Evolutionary conservation across 345 rosid genomes (phyloP), one percentile per base, ranked within the genome.

Genomic region (Kernera saxatilis): DNA sequence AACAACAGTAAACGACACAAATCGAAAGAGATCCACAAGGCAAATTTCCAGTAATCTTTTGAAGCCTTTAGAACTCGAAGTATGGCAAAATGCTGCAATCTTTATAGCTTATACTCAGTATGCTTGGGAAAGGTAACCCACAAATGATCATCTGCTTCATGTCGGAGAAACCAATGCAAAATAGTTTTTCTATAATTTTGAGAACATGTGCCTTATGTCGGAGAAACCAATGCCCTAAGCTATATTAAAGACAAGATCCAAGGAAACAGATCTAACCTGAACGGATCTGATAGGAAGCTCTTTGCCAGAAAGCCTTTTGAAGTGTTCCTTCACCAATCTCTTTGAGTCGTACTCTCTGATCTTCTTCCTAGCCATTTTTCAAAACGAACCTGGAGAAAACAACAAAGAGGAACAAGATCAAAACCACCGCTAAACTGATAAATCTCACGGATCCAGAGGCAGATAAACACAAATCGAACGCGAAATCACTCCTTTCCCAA

Each of bases 271-370:
- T 14, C 82, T 25, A 65, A 88, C 97, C 75, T 91, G 97, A 7
- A 93, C 93, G 39, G 97, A 89, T 84, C 85, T 86, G 81, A 94
- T 86, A 18, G 96, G 91, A 61, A 94, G 77, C 2, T 91, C 92
- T 30, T 53, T 78, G 26, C 93, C 95, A 37, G 84, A 70, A 75
- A 94, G 81, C 62, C 92, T 84, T 87, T 89, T 85, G 85, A 89
- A 91, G 39, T 94, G 91, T 82, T 91, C 96, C 86, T 87, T 91
- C 80, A 93, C 78, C 82, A 93, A 62, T 67, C 97, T 93, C 90
- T 93, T 93, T 44, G 97, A 91, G 67, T 93, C 98, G 50, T 93
- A 93, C 84, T 93, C 98, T 89, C 97, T 93, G 90, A 93, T 91
- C 96, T 93, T 93, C 97, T 93, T 93, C 76, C 98, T 88, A 1